Conservation (phyloP, 768 basidiomycete species). For the Polyporus arcularius region DNA sequence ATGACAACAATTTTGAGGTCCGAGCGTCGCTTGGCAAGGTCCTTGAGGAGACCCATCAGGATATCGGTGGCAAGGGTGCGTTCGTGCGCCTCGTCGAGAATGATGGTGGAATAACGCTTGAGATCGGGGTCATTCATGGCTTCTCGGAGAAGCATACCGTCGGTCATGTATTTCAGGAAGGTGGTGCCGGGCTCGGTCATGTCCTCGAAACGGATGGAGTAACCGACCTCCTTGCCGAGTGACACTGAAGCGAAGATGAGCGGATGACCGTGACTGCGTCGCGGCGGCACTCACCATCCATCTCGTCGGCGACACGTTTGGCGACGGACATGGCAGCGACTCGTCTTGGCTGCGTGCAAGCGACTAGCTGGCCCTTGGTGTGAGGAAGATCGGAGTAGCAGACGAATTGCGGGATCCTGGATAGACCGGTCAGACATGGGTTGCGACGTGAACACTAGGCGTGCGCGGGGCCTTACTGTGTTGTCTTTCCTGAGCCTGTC, state of each 20-base stretch:
- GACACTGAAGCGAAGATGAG: constrained; percentile 57
- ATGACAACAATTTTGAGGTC: constrained; percentile 98
- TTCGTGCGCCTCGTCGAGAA: constrained; percentile 98
- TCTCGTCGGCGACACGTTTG: constrained; percentile 97
- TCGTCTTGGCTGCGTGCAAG: constrained; percentile 95
- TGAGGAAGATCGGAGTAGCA: constrained; percentile 93
- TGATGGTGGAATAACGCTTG: constrained; percentile 92
- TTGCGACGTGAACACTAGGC: neutral
- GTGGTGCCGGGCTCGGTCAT: constrained; percentile 89
- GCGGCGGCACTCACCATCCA: constrained; percentile 75
- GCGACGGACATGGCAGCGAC: constrained; percentile 98
- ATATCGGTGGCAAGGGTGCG: constrained; percentile 97
- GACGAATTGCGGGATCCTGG: constrained; percentile 94
- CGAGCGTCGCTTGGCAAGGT: constrained; percentile 71
- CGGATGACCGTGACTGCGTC: neutral
- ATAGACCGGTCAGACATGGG: constrained; percentile 16
- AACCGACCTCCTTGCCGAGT: constrained; percentile 94
- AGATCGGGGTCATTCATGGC: constrained; percentile 96
- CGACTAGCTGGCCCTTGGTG: constrained; percentile 85
- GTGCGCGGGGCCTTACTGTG: constrained; percentile 61
- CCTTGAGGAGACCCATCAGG: constrained; percentile 94
- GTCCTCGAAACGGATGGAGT: constrained; percentile 98
- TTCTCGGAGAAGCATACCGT: constrained; percentile 98
- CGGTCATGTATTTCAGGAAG: constrained; percentile 99
- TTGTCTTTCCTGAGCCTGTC: constrained; percentile 95